Evolutionary conservation across 75 land plant genomes (phyloP).

Genomic region (Adiantum capillusveneris): DNA sequence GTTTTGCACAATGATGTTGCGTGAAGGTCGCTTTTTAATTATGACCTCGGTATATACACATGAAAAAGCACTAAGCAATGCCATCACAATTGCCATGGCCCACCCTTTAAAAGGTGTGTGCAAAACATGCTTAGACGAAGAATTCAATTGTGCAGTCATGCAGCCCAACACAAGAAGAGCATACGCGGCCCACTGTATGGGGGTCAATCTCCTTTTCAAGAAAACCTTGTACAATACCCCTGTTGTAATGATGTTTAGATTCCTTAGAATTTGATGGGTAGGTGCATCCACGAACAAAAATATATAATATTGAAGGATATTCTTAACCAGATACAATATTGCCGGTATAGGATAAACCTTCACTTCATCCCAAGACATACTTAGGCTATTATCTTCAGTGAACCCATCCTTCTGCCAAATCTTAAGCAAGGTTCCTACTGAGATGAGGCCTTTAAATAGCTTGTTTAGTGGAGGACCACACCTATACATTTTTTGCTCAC

Average conservation of each 20-base stretch:
- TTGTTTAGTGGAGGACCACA: too few species aligned
- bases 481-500: too few species aligned
- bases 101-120: conserved; percentile 75
- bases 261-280: conserved; percentile 83
- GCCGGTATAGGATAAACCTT: conserved; percentile 92
- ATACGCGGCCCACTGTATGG: conserved; percentile 81
- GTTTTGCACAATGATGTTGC: conserved; percentile 86
- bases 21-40: conserved; percentile 67
- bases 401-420: too few species aligned
- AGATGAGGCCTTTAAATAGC: too few species aligned
- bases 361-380: conserved; percentile 68
- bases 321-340: conserved; percentile 75
- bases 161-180: conserved; percentile 66
- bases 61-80: conserved; percentile 71
- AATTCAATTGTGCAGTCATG: conserved; percentile 72
- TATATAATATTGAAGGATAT: conserved; percentile 87
- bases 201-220: conserved; percentile 61
- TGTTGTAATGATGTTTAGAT: conserved; percentile 80
- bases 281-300: conserved; percentile 93
- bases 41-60: conserved; percentile 95
- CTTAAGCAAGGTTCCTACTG: too few species aligned
- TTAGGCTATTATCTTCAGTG: too few species aligned
- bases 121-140: conserved; percentile 70
- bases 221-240: conserved; percentile 70
- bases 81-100: conserved; percentile 81